Conservation (phyloP, 768 basidiomycete species). For the Suillus clintonianus region DNA sequence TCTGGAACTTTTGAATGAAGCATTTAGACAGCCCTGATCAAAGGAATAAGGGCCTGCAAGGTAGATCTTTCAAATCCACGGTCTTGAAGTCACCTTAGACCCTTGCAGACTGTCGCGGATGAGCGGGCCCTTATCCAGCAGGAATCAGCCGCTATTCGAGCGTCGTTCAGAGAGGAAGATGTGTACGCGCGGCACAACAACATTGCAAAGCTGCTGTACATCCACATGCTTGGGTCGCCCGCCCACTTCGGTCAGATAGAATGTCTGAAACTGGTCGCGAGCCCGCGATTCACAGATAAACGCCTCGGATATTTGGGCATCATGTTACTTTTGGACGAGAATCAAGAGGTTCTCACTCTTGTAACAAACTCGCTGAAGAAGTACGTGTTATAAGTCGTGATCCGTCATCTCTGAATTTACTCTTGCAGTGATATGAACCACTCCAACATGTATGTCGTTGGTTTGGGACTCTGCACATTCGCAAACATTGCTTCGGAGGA, state of each 20-base stretch:
- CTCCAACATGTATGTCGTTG: constrained; percentile 98
- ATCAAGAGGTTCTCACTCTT: constrained; percentile 93
- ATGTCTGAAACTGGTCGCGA: constrained; percentile 92
- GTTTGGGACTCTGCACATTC: constrained; percentile 95
- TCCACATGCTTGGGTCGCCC: constrained; percentile 98
- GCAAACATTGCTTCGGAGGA: constrained; percentile 99
- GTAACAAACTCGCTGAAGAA: constrained; percentile 99
- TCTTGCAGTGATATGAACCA: constrained; percentile 93
- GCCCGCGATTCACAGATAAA: constrained; percentile 95
- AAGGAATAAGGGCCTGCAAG: constrained; percentile 98
- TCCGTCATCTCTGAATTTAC: constrained; percentile 10
- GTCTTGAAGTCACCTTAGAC: constrained; percentile 24
- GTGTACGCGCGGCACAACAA: constrained; percentile 94
- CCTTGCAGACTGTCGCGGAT: constrained; percentile 88
- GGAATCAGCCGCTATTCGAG: constrained; percentile 95
- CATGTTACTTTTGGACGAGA: constrained; percentile 96
- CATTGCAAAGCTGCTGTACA: constrained; percentile 96
- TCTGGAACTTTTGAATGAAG: constrained; percentile 24
- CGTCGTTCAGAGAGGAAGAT: constrained; percentile 97
- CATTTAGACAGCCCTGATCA: constrained; percentile 77
- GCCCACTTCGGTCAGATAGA: constrained; percentile 99
- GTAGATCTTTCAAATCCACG: constrained; percentile 40
- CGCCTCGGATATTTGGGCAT: constrained; percentile 95
- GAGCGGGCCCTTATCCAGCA: constrained; percentile 96
- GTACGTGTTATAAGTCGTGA: constrained; percentile 45